Evolutionary conservation across 768 basidiomycete genomes (phyloP).

Genomic region (Artomyces pyxidatus): DNA sequence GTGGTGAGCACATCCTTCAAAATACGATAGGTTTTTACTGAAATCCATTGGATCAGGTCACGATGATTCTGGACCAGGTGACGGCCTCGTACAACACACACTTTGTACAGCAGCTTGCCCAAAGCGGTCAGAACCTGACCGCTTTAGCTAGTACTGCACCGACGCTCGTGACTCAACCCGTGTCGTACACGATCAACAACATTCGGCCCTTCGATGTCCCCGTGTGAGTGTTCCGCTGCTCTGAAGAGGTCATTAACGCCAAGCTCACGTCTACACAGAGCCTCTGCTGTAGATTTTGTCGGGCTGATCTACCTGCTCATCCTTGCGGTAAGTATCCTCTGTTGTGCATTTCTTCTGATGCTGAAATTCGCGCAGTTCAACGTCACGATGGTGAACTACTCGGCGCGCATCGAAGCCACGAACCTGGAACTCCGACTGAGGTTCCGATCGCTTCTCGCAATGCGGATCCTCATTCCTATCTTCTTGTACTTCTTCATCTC

Average conservation of each 20-base stretch:
- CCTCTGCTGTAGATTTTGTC: slow-evolving; percentile 24
- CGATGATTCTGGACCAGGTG: slow-evolving; percentile 25
- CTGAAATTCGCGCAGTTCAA: neutral
- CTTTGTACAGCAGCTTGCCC: slow-evolving; percentile 25
- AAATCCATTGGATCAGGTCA: too few relatives aligned
- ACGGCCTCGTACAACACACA: slow-evolving; percentile 28
- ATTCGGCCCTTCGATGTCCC: slow-evolving; percentile 50
- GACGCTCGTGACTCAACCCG: slow-evolving; percentile 38
- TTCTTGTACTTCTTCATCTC: slow-evolving; percentile 30
- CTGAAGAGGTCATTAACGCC: slow-evolving; percentile 2
- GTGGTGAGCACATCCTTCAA: too few relatives aligned
- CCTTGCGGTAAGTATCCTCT: slow-evolving; percentile 15
- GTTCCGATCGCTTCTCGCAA: slow-evolving; percentile 28
- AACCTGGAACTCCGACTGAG: slow-evolving; percentile 32
- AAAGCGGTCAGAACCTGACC: slow-evolving; percentile 19
- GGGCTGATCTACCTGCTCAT: slow-evolving; percentile 26
- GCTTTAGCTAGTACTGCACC: slow-evolving; percentile 40
- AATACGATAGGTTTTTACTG: too few relatives aligned
- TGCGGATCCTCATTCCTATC: slow-evolving; percentile 33
- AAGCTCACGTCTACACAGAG: too few relatives aligned
- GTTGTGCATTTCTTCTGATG: too few relatives aligned
- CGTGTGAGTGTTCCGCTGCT: slow-evolving; percentile 33
- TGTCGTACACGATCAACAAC: slow-evolving; percentile 41
- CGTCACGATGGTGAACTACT: slow-evolving; percentile 17
- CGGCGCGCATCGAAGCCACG: slow-evolving; percentile 26